phyloP scores from a whole-genome alignment of 352 stramenopile species.

The Thalassiosira gravida region DNA sequence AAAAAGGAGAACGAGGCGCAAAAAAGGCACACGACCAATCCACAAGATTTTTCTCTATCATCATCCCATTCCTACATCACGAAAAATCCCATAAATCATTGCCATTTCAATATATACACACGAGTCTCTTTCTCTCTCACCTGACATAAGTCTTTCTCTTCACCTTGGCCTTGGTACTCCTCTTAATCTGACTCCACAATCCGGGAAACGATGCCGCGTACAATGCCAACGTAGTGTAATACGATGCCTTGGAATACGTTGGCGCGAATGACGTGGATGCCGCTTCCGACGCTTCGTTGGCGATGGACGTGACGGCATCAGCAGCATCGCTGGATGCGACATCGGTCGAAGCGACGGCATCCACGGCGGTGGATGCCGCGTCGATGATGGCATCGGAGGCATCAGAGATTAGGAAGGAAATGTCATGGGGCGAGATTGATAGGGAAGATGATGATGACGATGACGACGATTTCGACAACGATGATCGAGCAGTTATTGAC shows the following conservation, averaged over 20 bases:
- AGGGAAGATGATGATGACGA: no score
- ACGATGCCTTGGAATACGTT: constrained; percentile 71
- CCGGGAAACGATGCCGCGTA: constrained; percentile 79
- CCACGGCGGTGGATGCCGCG: constrained; percentile 1
- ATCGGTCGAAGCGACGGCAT: neutral
- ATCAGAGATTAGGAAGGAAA: constrained; percentile 19
- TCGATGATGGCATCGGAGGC: constrained; percentile 11
- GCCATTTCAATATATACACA: no score
- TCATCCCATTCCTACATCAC: no score
- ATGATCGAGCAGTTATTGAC: no score
- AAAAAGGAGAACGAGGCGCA: no score
- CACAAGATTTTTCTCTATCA: no score
- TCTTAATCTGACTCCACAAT: constrained; percentile 81
- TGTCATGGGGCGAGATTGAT: constrained; percentile 6
- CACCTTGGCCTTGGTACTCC: constrained; percentile 77
- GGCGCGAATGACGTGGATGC: constrained; percentile 22
- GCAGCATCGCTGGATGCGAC: neutral
- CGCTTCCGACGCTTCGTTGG: no score
- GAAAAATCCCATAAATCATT: no score
- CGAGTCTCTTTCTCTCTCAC: no score
- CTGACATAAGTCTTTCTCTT: constrained; percentile 83
- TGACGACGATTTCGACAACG: no score
- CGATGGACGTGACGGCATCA: neutral
- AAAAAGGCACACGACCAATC: no score
- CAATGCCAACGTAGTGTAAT: constrained; percentile 82